Evolutionary conservation across 2,329 filamentous ascomycete genomes (phyloP), one percentile per base, ranked within the genome.

Genomic region (Thyridium curvatum): DNA sequence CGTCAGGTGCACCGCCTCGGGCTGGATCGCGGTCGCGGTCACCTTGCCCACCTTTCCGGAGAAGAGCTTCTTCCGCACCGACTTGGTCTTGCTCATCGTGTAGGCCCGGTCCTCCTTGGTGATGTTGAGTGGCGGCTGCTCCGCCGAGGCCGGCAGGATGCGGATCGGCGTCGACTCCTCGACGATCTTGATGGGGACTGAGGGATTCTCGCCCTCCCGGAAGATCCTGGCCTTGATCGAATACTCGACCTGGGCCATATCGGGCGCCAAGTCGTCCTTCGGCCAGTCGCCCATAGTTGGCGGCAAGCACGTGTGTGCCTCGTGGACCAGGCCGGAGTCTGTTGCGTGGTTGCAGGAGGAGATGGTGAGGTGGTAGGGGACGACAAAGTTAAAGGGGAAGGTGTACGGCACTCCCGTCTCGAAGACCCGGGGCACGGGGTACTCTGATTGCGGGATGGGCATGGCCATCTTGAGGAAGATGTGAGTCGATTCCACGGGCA

Each of bases 331-430:
- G n/a, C 61, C 58, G 31, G 62, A 62, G 31, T 61, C 57, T 39
- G 67, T 63, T 18, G 54, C 48, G 58, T 79, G 74, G 48, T 60
- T 69, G 62, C 75, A 79, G 14, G 74, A 72, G 42, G 66, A 67
- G 36, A 78, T 61, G 14, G 74, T 78, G 42, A 79, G 68, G 39
- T 77, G 68, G 46, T 64, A 62, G n/a, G 75, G 75, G 13, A 79
- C 66, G 41, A 79, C 68, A 46, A 79, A 79, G 58, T 74, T 58
- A 60, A 79, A 75, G n/a, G 74, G 74, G 17, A 79, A 55, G 12
- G 51, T 64, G 55, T 75, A 74, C 18, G 61, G 64, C 45, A 54
- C 54, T 3, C 66, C 71, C n/a, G 65, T 60, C 53, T 69, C 59
- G 42, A 77, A 69, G 21, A 74, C 50, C 28, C 66, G 59, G 15